Base-by-base conservation (phyloP, 352 stramenopile species). In the Detonula confervacea region DNA sequence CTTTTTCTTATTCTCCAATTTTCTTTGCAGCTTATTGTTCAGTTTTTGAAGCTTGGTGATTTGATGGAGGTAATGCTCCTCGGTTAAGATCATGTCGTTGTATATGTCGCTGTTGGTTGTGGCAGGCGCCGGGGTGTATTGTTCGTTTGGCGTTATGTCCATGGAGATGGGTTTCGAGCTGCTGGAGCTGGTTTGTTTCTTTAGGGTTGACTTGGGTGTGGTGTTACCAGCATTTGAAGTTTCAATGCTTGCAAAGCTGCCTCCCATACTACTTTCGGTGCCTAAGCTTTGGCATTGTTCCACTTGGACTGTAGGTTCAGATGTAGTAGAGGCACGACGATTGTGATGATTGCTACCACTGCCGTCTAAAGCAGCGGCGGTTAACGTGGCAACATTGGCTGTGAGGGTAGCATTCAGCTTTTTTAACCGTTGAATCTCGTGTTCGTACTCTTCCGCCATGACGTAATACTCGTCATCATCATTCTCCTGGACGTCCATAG, bases 341-440 rank as follows among this genome's bases (percentile, higher is more conserved):
- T n/a, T n/a, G n/a, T n/a, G n/a, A n/a, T n/a, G 16, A 64, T 42
- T 11, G 6, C 3, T 27, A 27, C 22, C 25, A 51, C 16, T 63
- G 11, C n/a, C 18, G 35, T 68, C 39, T 20, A 68, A 52, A 2
- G 60, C 60, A 30, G 9, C 35, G 6, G 65, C 52, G 44, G 52
- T 64, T 16, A 74, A 65, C 0, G 73, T 56, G 4, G 59, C 55
- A 2, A 82, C 49, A 46, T 82, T 82, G 1, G 60, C 65, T 20
- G 57, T 59, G 27, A 82, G 42, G 1, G 68, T 83, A 7, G 46
- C 67, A 70, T 83, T 83, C 12, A 78, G n/a, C 37, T 72, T 59
- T 68, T 78, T 29, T 24, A 83, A 71, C 22, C 35, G 55, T 33
- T 46, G 16, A 22, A 83, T 83, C 47, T 60, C 49, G n/a, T 30